Conservation (phyloP, 169 alveolate species). For the Plasmodium vinckei region DNA sequence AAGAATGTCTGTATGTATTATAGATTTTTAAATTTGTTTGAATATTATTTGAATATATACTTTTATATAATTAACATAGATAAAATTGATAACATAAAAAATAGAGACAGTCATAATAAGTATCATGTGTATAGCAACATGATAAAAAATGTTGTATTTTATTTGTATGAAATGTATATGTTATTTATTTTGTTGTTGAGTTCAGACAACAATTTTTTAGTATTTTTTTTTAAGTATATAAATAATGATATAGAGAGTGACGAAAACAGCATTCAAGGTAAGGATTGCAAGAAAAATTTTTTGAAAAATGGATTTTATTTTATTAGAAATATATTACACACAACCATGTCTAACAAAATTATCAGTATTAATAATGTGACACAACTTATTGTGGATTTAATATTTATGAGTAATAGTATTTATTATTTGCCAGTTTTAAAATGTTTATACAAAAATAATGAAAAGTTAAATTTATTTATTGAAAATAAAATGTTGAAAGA, state of each 20-base stretch:
- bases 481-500: background rate
- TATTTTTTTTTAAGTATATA: background rate
- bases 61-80: conserved; percentile 27
- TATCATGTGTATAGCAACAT: background rate
- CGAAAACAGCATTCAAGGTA: background rate
- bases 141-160: conserved; percentile 7
- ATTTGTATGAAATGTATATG: conserved; percentile 45
- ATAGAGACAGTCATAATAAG: background rate
- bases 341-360: background rate
- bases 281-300: background rate
- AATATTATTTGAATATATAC: conserved; percentile 35
- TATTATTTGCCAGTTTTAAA: background rate
- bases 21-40: conserved; percentile 37
- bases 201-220: background rate
- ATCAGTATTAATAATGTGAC: background rate
- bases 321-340: background rate
- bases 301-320: background rate
- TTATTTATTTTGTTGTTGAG: background rate
- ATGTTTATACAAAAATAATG: background rate
- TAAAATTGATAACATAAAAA: background rate
- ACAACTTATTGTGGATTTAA: background rate
- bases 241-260: background rate
- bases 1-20: background rate
- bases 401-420: background rate
- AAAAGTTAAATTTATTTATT: background rate